Evolutionary conservation across 768 basidiomycete species (phyloP).

Genomic region (Leucosporidium scottii): DNA sequence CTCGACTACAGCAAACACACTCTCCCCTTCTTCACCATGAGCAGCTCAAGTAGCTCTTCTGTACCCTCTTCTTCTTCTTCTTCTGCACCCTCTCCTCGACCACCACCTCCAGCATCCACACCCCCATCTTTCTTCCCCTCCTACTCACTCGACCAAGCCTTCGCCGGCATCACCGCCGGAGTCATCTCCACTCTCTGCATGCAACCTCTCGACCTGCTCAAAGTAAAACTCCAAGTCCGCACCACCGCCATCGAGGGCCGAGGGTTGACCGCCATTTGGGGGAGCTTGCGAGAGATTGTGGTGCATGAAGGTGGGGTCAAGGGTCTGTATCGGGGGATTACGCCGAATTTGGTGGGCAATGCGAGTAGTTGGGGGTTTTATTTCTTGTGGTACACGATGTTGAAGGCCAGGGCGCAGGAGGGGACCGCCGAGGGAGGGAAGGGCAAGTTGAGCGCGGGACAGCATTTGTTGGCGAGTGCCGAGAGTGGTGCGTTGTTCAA

Average conservation of each 20-base stretch:
- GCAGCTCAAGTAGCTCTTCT: neutral
- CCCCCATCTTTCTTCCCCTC: slow-evolving; percentile 20
- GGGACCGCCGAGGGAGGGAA: slow-evolving; percentile 42
- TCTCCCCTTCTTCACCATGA: too few relatives aligned
- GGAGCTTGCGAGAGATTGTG: slow-evolving; percentile 64
- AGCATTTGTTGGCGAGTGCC: slow-evolving; percentile 82
- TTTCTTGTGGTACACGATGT: slow-evolving; percentile 95
- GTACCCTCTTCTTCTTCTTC: neutral
- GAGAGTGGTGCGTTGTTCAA: slow-evolving; percentile 76
- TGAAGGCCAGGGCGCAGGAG: slow-evolving; percentile 67
- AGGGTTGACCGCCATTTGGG: slow-evolving; percentile 67
- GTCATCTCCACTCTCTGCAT: slow-evolving; percentile 86
- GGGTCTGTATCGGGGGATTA: slow-evolving; percentile 83
- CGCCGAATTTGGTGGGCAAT: slow-evolving; percentile 87
- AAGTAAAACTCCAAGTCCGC: slow-evolving; percentile 84
- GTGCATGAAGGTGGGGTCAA: slow-evolving; percentile 61
- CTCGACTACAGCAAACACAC: too few relatives aligned
- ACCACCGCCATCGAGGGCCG: slow-evolving; percentile 48
- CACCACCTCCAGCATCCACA: neutral
- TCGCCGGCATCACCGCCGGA: slow-evolving; percentile 86
- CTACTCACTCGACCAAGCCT: slow-evolving; percentile 74
- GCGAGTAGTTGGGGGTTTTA: slow-evolving; percentile 96
- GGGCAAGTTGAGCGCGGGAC: slow-evolving; percentile 61
- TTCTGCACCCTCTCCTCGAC: neutral
- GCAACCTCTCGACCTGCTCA: slow-evolving; percentile 94